Percentiles rank a stretch among this genome's conserved stretches.
Evolutionary conservation across 202 grass and related monocot species (phyloP).

Genomic region (Sporobolus alterniflorus): DNA sequence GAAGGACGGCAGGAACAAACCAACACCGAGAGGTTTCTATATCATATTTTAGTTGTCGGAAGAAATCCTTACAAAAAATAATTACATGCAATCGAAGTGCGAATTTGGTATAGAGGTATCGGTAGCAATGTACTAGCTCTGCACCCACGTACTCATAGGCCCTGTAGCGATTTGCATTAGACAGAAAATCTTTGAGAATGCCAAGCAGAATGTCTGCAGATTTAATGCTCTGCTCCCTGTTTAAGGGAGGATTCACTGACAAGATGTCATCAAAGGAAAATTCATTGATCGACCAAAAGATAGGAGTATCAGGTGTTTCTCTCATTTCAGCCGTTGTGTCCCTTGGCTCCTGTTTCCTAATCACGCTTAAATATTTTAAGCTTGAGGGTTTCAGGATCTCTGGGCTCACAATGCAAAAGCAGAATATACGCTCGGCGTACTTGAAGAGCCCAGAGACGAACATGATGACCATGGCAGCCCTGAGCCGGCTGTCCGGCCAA

Average conservation of each 20-base stretch:
- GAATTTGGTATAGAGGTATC: background rate
- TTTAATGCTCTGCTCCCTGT: fast-evolving
- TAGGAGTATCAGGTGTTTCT: background rate
- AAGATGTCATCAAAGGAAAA: background rate
- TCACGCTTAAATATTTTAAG: no score
- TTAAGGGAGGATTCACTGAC: background rate
- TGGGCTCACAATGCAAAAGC: background rate
- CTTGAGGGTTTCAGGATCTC: background rate
- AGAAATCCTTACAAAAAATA: no score
- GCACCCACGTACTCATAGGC: background rate
- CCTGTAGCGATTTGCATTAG: no score
- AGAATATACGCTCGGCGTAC: background rate
- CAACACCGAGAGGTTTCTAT: no score
- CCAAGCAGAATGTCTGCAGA: background rate
- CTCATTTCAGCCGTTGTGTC: no score
- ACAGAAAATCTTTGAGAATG: background rate
- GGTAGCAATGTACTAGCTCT: background rate
- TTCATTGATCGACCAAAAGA: no score
- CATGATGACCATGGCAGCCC: slow-evolving; percentile 13
- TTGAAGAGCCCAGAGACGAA: background rate
- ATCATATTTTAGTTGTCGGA: no score
- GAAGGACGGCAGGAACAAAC: no score
- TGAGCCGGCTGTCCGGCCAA: background rate
- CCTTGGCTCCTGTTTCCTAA: no score
- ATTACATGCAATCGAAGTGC: background rate